Evolutionary conservation across 805 yeast genomes (phyloP).

Genomic region (Yarrowia bubula): DNA sequence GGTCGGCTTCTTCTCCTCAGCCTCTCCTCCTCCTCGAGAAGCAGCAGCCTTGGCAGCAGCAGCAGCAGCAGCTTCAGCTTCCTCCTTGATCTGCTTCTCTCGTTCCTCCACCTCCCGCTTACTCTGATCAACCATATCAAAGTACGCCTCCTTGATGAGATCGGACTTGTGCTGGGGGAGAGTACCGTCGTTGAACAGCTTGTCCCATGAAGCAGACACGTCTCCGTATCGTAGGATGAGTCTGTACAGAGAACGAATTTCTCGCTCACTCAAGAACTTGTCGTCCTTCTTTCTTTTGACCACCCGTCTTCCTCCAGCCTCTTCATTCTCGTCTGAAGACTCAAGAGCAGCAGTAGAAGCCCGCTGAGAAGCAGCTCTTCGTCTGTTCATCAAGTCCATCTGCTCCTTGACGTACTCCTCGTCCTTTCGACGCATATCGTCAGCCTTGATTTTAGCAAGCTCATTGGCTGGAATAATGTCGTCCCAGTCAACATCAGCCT

Average conservation of each 20-base stretch:
- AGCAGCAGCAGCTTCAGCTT: constrained; percentile 36
- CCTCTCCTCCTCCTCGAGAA: constrained; percentile 40
- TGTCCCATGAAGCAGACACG: constrained; percentile 70
- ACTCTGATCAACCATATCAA: constrained; percentile 66
- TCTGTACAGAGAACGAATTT: constrained; percentile 79
- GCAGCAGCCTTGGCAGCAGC: constrained; percentile 38
- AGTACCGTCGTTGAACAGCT: constrained; percentile 84
- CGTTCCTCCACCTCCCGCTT: constrained; percentile 59
- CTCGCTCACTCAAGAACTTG: constrained; percentile 68
- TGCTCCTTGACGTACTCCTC: constrained; percentile 87
- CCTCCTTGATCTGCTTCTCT: constrained; percentile 36
- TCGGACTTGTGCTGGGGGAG: constrained; percentile 82
- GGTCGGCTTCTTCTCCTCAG: constrained; percentile 51
- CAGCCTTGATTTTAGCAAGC: constrained; percentile 80
- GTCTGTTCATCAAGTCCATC: constrained; percentile 78
- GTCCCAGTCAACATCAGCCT: constrained; percentile 98
- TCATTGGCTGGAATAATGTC: constrained; percentile 97
- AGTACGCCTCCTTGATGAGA: constrained; percentile 67
- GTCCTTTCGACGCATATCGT: constrained; percentile 81
- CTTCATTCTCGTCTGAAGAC: constrained; percentile 44
- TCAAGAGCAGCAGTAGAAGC: constrained; percentile 46
- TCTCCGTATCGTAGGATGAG: constrained; percentile 82
- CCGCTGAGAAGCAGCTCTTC: constrained; percentile 54
- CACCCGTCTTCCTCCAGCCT: constrained; percentile 42
- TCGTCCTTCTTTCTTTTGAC: constrained; percentile 42